Conservation (phyloP, 805 yeast genomes). For the Blastobotrys americana region DNA sequence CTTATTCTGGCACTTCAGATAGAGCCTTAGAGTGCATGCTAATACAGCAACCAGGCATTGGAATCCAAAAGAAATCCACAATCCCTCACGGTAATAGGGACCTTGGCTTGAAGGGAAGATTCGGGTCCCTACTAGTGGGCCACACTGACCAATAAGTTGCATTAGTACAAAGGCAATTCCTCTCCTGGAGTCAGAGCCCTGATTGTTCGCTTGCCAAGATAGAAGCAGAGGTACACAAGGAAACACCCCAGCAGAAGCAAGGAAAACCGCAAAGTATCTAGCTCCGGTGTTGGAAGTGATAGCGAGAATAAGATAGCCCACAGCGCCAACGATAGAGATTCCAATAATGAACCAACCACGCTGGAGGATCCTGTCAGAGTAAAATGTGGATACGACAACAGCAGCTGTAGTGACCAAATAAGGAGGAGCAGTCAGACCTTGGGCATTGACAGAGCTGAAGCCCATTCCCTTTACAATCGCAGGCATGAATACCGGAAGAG, state of each 20-base stretch:
- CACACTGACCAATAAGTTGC: slow-evolving; percentile 27
- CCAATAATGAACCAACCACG: slow-evolving; percentile 21
- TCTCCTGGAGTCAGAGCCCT: slow-evolving; percentile 25
- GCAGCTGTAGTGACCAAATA: slow-evolving; percentile 32
- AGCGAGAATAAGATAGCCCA: slow-evolving; percentile 23
- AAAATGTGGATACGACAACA: slow-evolving; percentile 20
- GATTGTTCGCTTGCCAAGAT: slow-evolving; percentile 24
- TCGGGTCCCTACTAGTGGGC: slow-evolving; percentile 27
- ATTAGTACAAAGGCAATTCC: slow-evolving; percentile 27
- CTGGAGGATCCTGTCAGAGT: slow-evolving; percentile 35
- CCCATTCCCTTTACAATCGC: slow-evolving; percentile 39
- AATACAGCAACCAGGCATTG: slow-evolving; percentile 12
- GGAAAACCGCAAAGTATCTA: slow-evolving; percentile 26
- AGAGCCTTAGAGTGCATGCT: slow-evolving; percentile 11
- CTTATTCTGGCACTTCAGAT: slow-evolving; percentile 14
- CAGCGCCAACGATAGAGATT: slow-evolving; percentile 14
- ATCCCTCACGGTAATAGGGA: slow-evolving; percentile 19
- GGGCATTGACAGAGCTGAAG: slow-evolving; percentile 36
- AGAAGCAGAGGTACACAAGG: slow-evolving; percentile 21
- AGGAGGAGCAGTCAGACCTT: slow-evolving; percentile 44
- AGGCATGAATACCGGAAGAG: slow-evolving; percentile 44
- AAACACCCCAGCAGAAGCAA: slow-evolving; percentile 22
- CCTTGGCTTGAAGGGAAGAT: slow-evolving; percentile 19
- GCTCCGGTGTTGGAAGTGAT: slow-evolving; percentile 19
- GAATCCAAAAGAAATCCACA: slow-evolving; percentile 19